These are phyloP conservation scores for Centella asiatica DNA, from an alignment of 129 eudicot genomes.

Conservation along the genomic window DNA sequence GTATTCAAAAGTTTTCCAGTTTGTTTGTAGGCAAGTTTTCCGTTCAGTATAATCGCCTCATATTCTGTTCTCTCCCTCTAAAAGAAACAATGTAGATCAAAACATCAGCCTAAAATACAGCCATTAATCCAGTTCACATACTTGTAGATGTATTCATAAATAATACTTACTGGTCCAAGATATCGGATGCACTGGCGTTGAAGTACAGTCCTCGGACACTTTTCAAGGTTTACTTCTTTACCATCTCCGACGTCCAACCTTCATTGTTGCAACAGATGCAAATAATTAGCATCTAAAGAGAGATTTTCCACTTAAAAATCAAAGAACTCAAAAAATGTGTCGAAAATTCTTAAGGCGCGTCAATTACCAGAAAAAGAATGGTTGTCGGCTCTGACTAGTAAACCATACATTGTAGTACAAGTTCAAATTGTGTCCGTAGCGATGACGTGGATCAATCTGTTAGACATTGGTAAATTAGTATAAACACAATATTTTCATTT, in stretches of 20 bases:
- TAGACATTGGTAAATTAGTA: background rate
- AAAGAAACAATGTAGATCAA: background rate
- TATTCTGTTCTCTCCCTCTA: constrained; percentile 84
- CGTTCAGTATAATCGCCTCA: constrained; percentile 55
- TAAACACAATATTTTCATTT: background rate
- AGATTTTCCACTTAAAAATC: background rate
- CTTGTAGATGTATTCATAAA: too few species aligned
- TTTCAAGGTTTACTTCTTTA: constrained; percentile 54
- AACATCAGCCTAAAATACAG: background rate
- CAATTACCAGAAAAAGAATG: constrained; percentile 71
- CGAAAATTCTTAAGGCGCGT: background rate
- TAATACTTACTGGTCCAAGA: constrained; percentile 70
- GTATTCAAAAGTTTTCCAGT: constrained; percentile 43
- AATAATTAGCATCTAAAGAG: background rate
- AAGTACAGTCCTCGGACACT: constrained; percentile 53
- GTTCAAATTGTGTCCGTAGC: constrained; percentile 70
- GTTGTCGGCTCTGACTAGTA: constrained; percentile 58
- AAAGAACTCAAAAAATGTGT: background rate
- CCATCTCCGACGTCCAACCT: constrained; percentile 98
- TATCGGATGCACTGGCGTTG: constrained; percentile 71
- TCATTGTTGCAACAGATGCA: constrained; percentile 7
- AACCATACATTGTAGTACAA: constrained; percentile 62
- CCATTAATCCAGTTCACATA: background rate
- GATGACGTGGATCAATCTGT: constrained; percentile 83
- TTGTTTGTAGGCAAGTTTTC: constrained; percentile 55